Conservation (phyloP, 305 asterid species). For the Fraxinus paxiana region DNA sequence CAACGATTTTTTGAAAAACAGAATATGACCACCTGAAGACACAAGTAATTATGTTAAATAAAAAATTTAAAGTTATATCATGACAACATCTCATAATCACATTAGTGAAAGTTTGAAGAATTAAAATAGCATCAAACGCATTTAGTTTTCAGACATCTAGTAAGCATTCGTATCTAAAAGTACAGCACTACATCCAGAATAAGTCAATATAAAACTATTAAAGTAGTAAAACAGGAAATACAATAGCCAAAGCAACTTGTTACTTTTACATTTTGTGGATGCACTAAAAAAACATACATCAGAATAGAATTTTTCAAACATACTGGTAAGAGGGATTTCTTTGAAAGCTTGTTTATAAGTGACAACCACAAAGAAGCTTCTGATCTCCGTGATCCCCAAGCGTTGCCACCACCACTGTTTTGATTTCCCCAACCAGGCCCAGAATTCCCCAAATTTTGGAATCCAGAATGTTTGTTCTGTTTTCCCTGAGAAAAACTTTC, state of each 20-base stretch:
- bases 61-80: slow-evolving; percentile 12
- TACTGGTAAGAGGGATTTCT: slow-evolving; percentile 87
- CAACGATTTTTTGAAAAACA: slow-evolving; percentile 95
- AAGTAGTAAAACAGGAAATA: slow-evolving; percentile 15
- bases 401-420: slow-evolving; percentile 38
- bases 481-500: slow-evolving; percentile 56
- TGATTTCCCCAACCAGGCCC: slow-evolving; percentile 56
- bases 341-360: slow-evolving; percentile 72
- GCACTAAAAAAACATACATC: slow-evolving; percentile 17
- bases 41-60: slow-evolving; percentile 20
- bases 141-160: slow-evolving; percentile 7
- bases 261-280: not conserved
- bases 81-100: slow-evolving; percentile 7
- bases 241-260: slow-evolving; percentile 4
- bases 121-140: not conserved
- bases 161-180: slow-evolving; percentile 20
- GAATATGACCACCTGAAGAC: slow-evolving; percentile 82
- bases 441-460: slow-evolving; percentile 46
- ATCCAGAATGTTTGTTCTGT: slow-evolving; percentile 71
- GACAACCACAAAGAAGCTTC: slow-evolving; percentile 81
- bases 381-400: slow-evolving; percentile 70
- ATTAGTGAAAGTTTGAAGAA: slow-evolving; percentile 4
- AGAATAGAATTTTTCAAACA: slow-evolving; percentile 28
- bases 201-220: not conserved
- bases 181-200: slow-evolving; percentile 13